Percentiles rank a stretch among this genome's conserved stretches.
Conservation (phyloP, 495 filamentous ascomycete genomes). For the Astrothelium subdiscretum region DNA sequence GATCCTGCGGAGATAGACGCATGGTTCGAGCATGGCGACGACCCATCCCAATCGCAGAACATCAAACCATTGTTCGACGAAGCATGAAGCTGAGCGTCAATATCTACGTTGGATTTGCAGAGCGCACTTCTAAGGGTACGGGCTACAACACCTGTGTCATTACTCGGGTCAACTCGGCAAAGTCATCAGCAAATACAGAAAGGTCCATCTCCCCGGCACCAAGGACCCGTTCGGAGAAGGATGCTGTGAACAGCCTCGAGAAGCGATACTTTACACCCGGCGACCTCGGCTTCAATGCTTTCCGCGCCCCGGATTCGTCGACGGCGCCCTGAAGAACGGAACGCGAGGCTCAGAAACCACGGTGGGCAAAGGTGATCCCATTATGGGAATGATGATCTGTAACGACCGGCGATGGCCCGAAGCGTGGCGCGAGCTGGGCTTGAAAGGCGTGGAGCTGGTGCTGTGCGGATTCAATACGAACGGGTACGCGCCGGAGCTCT, state of each 20-base stretch:
- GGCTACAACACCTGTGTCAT: constrained; percentile 36
- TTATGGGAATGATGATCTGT: constrained; percentile 42
- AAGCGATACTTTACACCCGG: constrained; percentile 40
- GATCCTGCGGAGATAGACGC: constrained; percentile 28
- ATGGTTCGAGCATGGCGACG: constrained; percentile 34
- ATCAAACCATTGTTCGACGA: constrained; percentile 36
- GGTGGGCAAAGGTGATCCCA: constrained; percentile 33
- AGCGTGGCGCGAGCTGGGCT: constrained; percentile 34
- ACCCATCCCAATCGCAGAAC: constrained; percentile 27
- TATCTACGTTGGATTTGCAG: constrained; percentile 37
- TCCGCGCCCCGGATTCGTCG: constrained; percentile 34
- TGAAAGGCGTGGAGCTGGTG: constrained; percentile 38
- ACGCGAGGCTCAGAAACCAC: constrained; percentile 7
- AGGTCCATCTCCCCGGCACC: constrained; percentile 39
- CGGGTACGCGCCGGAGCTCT: constrained; percentile 33
- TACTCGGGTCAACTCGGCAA: constrained; percentile 31
- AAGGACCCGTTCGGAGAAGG: constrained; percentile 35
- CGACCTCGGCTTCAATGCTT: constrained; percentile 38
- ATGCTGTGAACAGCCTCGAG: constrained; percentile 38
- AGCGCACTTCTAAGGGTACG: constrained; percentile 25
- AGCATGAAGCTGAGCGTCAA: constrained; percentile 32
- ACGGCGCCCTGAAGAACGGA: constrained; percentile 9
- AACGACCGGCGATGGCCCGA: constrained; percentile 41
- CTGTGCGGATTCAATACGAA: constrained; percentile 39
- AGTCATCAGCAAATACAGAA: constrained; percentile 38